These are phyloP conservation scores for Hyphodiscus hymeniophilus DNA, from an alignment of 495 filamentous ascomycete species.

Conservation along the genomic window DNA sequence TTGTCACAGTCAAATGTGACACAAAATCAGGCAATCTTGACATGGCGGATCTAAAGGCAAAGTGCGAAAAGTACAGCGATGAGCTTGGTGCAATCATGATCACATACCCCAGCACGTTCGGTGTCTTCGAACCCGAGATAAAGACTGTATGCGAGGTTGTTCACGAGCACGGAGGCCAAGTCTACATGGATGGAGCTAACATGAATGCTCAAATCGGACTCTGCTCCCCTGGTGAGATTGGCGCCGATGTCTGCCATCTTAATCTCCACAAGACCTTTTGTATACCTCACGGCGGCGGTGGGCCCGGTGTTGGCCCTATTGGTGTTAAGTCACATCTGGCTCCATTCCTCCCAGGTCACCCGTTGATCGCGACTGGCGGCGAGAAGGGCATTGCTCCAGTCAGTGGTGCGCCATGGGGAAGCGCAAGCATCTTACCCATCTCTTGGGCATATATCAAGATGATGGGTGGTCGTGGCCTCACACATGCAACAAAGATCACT, in stretches of 20 bases:
- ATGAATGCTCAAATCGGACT: slow-evolving; percentile 99
- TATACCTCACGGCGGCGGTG: slow-evolving; percentile 95
- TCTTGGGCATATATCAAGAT: slow-evolving; percentile 97
- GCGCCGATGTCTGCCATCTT: slow-evolving; percentile 95
- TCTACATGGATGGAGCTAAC: slow-evolving; percentile 99
- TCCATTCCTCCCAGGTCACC: slow-evolving; percentile 72
- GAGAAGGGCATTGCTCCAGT: slow-evolving; percentile 59
- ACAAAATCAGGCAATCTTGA: slow-evolving; percentile 84
- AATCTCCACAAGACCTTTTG: slow-evolving; percentile 99
- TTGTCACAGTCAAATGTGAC: slow-evolving; percentile 90
- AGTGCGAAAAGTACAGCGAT: slow-evolving; percentile 79
- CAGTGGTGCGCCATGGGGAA: slow-evolving; percentile 83
- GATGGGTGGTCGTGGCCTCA: slow-evolving; percentile 88
- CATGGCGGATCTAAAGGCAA: slow-evolving; percentile 73
- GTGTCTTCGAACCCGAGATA: slow-evolving; percentile 88
- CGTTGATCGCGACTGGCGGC: slow-evolving; percentile 56
- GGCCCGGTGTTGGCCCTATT: slow-evolving; percentile 92
- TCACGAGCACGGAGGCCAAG: slow-evolving; percentile 83
- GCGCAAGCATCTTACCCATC: slow-evolving; percentile 90
- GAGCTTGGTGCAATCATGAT: slow-evolving; percentile 95
- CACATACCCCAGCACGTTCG: slow-evolving; percentile 95
- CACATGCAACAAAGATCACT: slow-evolving; percentile 90
- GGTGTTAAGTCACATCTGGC: slow-evolving; percentile 79
- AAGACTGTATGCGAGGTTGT: slow-evolving; percentile 82
- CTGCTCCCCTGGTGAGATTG: slow-evolving; percentile 94